Evolutionary conservation across 768 basidiomycete species (phyloP).

Genomic region (Phylloporus sp.): DNA sequence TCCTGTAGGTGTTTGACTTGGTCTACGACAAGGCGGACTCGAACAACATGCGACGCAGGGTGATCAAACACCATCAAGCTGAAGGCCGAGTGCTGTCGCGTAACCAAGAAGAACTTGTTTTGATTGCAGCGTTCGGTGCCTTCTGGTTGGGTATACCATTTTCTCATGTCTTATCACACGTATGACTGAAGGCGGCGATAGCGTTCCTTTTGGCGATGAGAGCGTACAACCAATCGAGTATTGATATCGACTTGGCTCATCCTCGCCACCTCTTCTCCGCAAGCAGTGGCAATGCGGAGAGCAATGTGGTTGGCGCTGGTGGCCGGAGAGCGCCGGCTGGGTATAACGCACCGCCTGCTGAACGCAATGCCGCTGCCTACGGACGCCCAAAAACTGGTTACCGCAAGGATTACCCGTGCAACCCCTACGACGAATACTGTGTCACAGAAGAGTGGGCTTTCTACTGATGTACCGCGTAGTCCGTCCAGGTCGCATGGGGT

Average conservation of each 20-base stretch:
- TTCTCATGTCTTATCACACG: not conserved
- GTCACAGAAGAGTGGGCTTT: constrained; percentile 67
- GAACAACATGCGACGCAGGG: constrained; percentile 35
- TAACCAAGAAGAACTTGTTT: constrained; percentile 65
- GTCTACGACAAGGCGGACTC: not conserved
- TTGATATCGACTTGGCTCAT: constrained; percentile 28
- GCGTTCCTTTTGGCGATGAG: constrained; percentile 42
- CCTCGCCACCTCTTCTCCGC: constrained; percentile 30
- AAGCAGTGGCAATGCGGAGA: constrained; percentile 32
- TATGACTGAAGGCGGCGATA: constrained; percentile 16
- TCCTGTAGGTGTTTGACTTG: constrained; percentile 46
- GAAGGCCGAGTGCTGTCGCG: constrained; percentile 56
- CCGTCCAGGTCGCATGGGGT: not conserved
- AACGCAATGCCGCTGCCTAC: constrained; percentile 28
- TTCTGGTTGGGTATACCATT: constrained; percentile 66
- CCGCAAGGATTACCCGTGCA: constrained; percentile 49
- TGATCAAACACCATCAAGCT: constrained; percentile 56
- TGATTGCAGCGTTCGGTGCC: constrained; percentile 67
- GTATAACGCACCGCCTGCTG: constrained; percentile 20
- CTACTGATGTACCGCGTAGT: constrained; percentile 25
- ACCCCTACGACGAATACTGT: constrained; percentile 57
- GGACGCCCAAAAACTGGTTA: constrained; percentile 30
- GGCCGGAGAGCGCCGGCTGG: constrained; percentile 24
- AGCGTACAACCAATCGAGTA: constrained; percentile 31
- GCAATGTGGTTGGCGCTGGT: constrained; percentile 31